Base-by-base conservation (phyloP, 306 rosid species). In the Prunus mume region DNA sequence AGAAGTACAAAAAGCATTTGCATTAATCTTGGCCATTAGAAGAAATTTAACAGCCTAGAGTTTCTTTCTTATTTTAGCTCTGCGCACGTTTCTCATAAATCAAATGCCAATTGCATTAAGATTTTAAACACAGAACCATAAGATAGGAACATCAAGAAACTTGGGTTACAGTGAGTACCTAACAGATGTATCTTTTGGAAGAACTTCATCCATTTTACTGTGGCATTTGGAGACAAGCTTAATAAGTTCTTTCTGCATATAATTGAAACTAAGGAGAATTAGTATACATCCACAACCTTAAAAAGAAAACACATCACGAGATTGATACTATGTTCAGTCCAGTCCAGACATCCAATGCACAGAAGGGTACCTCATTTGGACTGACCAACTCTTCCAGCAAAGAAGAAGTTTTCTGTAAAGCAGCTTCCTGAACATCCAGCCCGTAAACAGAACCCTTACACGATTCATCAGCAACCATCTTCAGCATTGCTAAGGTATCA, bases 391-490 rank as follows among this genome's bases (percentile, higher is more conserved):
- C 77, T 56, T 87, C 91, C 64, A 94, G 87, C 81, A 90, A 79
- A 57, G 82, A 66, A 43, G 88, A 78, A 76, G 97, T 86, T 15
- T 65, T 90, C 72, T 76, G 88, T 58, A 94, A 81, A 77, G 97
- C 97, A 72, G 81, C 97, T 80, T 89, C 87, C 77, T 94, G 96
- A 83, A 94, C 80, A 66, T 89, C 98, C 68, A 87, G 83, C 10
- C 89, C 96, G 73, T 89, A 94, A 68, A 90, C 95, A 67, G 54
- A 75, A 19, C 91, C 96, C 41, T 75, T 32, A 22, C 76, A 85
- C 8, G 90, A 87, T 78, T 86, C 90, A 84, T 87, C 96, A 61
- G 92, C 81, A 15, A 92, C 97, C 92, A 94, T 85, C 85, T 85
- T 84, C 73, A 87, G 84, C 96, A 92, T 81, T 43, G 82, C 90